phyloP scores from a whole-genome alignment of 768 basidiomycete species.

The Auriculariales sp. region DNA sequence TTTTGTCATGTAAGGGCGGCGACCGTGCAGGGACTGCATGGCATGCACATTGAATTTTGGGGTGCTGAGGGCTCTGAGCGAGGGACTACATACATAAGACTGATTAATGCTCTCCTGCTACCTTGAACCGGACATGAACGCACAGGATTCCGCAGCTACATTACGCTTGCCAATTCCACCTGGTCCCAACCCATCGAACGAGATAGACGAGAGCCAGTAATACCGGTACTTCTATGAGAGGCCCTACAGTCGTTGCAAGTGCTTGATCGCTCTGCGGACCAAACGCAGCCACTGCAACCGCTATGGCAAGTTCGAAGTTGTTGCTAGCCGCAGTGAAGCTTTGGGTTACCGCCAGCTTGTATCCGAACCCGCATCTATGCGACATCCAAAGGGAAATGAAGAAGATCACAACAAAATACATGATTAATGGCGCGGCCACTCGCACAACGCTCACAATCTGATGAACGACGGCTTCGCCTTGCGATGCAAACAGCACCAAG shows the following conservation, averaged over 20 bases:
- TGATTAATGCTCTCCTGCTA: too few relatives aligned
- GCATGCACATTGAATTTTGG: too few relatives aligned
- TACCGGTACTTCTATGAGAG: conserved; percentile 54
- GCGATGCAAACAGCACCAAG: conserved; percentile 57
- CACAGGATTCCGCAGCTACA: too few relatives aligned
- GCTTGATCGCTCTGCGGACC: conserved; percentile 69
- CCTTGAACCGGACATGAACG: too few relatives aligned
- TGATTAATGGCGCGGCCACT: conserved; percentile 62
- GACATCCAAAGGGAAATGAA: conserved; percentile 34
- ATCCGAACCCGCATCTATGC: conserved; percentile 28
- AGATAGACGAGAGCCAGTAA: conserved; percentile 12
- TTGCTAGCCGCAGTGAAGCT: conserved; percentile 70
- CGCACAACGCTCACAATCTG: conserved; percentile 69
- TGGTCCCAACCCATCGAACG: not conserved
- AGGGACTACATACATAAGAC: too few relatives aligned
- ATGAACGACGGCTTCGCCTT: conserved; percentile 50
- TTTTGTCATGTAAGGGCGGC: too few relatives aligned
- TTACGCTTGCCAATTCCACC: not conserved
- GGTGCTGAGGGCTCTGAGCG: too few relatives aligned
- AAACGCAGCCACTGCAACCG: conserved; percentile 63
- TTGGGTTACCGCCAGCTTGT: conserved; percentile 64
- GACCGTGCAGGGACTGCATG: too few relatives aligned
- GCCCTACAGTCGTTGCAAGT: conserved; percentile 67
- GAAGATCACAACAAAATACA: conserved; percentile 72
- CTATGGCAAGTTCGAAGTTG: conserved; percentile 76